These are phyloP conservation scores for Suillus placidus DNA, from an alignment of 768 basidiomycete genomes.

Conservation along the genomic window DNA sequence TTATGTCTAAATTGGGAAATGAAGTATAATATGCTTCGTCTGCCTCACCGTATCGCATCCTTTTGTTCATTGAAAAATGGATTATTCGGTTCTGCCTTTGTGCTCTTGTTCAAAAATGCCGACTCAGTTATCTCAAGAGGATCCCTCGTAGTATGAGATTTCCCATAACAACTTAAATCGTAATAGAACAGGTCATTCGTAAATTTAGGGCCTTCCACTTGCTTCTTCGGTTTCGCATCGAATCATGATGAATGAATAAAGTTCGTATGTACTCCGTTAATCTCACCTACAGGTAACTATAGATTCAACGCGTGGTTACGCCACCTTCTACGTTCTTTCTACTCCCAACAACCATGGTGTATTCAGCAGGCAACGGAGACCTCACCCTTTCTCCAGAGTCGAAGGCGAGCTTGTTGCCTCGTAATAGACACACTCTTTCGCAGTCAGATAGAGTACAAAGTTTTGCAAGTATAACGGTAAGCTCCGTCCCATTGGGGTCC, in stretches of 20 bases:
- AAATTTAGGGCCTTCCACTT: background rate
- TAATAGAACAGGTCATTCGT: background rate
- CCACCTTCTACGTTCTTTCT: background rate
- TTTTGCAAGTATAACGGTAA: conserved; percentile 29
- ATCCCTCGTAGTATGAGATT: background rate
- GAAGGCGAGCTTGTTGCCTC: conserved; percentile 17
- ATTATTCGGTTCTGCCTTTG: background rate
- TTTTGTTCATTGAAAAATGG: background rate
- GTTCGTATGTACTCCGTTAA: conserved; percentile 1
- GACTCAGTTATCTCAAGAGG: background rate
- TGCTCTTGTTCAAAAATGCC: background rate
- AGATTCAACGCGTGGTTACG: background rate
- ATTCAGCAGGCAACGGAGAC: conserved; percentile 9
- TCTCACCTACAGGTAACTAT: background rate
- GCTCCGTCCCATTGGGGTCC: background rate
- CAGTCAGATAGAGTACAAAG: conserved; percentile 28
- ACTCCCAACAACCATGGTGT: conserved; percentile 20
- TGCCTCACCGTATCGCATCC: background rate
- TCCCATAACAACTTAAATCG: background rate
- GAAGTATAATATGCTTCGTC: background rate
- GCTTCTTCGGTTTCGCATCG: background rate
- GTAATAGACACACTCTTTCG: conserved; percentile 14
- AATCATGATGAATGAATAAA: background rate
- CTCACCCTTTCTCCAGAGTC: conserved; percentile 12
- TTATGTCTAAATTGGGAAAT: background rate